Conservation (phyloP, 2,329 filamentous ascomycete species). For the Colletotrichum viniferum region DNA sequence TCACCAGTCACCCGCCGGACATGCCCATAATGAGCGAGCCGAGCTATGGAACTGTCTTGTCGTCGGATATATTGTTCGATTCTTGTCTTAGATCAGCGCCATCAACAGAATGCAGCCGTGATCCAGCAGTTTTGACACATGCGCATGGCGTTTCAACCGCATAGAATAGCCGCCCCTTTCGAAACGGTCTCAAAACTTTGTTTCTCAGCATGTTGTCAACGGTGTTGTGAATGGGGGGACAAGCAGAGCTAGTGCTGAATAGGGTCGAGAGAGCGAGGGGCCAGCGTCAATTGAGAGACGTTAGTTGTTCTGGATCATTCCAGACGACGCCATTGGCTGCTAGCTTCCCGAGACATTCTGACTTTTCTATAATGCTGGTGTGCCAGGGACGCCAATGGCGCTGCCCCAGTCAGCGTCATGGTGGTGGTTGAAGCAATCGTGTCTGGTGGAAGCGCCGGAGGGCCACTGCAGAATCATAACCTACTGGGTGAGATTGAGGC, state of each 20-base stretch:
- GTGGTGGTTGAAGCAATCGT: background rate
- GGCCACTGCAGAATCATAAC: background rate
- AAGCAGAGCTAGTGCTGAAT: conserved; percentile 4
- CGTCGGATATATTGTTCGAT: background rate
- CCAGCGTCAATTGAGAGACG: background rate
- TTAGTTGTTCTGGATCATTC: background rate
- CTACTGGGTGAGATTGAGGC: background rate
- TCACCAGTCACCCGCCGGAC: background rate
- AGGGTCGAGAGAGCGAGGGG: background rate
- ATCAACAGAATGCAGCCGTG: background rate
- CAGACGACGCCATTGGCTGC: background rate
- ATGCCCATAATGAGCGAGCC: background rate
- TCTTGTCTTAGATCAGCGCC: background rate
- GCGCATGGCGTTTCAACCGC: background rate
- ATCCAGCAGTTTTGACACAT: background rate
- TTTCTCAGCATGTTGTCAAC: background rate
- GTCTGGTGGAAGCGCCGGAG: background rate
- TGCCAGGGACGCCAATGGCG: background rate
- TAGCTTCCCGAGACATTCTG: conserved; percentile 8
- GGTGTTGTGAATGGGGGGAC: background rate
- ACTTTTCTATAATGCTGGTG: background rate
- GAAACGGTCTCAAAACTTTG: background rate
- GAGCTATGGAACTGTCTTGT: background rate
- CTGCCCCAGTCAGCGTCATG: background rate
- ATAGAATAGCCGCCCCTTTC: background rate